phyloP scores from a whole-genome alignment of 2,329 filamentous ascomycete species.

The Xylaria hypoxylon region DNA sequence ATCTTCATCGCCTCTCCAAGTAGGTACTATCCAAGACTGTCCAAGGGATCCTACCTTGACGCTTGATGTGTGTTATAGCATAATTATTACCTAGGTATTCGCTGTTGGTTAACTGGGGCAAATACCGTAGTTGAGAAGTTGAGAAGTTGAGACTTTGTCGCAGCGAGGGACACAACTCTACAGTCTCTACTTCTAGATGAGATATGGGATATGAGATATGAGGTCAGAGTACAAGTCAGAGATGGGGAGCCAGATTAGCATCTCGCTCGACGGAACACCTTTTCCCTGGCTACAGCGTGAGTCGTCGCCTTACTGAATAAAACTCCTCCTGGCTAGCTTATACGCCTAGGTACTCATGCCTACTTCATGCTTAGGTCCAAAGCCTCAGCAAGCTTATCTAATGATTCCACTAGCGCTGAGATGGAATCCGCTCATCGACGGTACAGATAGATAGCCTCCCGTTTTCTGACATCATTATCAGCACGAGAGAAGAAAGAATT shows the following conservation, averaged over 20 bases:
- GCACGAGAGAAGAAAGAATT: background rate
- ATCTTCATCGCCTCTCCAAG: background rate
- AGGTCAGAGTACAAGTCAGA: background rate
- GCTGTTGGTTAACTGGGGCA: background rate
- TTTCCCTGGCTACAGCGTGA: background rate
- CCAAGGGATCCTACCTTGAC: constrained; percentile 18
- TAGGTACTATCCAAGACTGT: too few species aligned
- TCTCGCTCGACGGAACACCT: background rate
- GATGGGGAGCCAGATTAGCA: background rate
- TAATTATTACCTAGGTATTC: constrained; percentile 10
- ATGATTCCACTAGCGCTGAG: constrained; percentile 11
- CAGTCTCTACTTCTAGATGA: too few species aligned
- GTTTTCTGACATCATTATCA: constrained; percentile 30
- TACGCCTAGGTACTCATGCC: background rate
- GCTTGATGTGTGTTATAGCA: background rate
- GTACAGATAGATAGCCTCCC: background rate
- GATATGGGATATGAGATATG: constrained; percentile 1
- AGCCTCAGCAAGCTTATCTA: background rate
- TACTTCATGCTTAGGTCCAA: background rate
- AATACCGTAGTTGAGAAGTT: background rate
- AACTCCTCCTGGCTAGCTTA: background rate
- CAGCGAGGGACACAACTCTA: background rate
- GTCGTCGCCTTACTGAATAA: constrained; percentile 2
- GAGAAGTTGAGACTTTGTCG: background rate
- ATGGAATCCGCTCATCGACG: background rate